Percentiles rank a stretch among this genome's conserved stretches.
Conservation (phyloP, 805 yeast genomes). For the Blastobotrys attinorum region DNA sequence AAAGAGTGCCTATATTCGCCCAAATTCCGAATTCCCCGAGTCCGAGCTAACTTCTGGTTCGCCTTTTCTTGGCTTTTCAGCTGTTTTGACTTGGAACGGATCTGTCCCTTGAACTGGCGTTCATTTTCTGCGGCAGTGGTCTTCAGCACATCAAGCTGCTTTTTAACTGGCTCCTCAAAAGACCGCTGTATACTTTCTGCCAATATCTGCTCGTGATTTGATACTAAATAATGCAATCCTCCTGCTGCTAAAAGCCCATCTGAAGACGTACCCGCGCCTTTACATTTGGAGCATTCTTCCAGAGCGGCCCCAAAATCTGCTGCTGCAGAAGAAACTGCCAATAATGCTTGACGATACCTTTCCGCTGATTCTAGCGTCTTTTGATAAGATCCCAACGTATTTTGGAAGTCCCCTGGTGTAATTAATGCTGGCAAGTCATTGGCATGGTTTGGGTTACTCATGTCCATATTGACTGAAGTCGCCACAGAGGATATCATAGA, state of each 20-base stretch:
- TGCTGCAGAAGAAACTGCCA: slow-evolving; percentile 48
- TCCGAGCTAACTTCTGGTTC: slow-evolving; percentile 48
- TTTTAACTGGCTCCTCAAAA: slow-evolving; percentile 46
- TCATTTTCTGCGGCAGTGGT: slow-evolving; percentile 41
- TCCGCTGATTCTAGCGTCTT: slow-evolving; percentile 41
- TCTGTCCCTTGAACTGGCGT: slow-evolving; percentile 43
- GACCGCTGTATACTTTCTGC: slow-evolving; percentile 47
- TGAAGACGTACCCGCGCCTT: slow-evolving; percentile 51
- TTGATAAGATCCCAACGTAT: slow-evolving; percentile 42
- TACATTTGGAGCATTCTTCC: slow-evolving; percentile 53
- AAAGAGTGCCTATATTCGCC: slow-evolving; percentile 60
- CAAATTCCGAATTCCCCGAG: slow-evolving; percentile 52
- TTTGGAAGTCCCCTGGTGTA: slow-evolving; percentile 50
- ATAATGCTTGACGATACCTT: slow-evolving; percentile 40
- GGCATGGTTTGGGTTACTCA: neutral
- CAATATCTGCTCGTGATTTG: slow-evolving; percentile 70
- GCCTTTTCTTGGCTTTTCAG: slow-evolving; percentile 55
- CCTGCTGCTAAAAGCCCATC: slow-evolving; percentile 65
- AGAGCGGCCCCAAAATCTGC: slow-evolving; percentile 64
- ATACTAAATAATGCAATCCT: slow-evolving; percentile 66
- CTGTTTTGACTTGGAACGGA: slow-evolving; percentile 43
- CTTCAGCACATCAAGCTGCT: slow-evolving; percentile 39
- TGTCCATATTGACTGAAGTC: neutral
- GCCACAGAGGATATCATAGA: neutral
- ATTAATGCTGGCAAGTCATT: slow-evolving; percentile 51